phyloP scores from a whole-genome alignment of 495 filamentous ascomycete genomes.

The Annulohypoxylon maeteangense region DNA sequence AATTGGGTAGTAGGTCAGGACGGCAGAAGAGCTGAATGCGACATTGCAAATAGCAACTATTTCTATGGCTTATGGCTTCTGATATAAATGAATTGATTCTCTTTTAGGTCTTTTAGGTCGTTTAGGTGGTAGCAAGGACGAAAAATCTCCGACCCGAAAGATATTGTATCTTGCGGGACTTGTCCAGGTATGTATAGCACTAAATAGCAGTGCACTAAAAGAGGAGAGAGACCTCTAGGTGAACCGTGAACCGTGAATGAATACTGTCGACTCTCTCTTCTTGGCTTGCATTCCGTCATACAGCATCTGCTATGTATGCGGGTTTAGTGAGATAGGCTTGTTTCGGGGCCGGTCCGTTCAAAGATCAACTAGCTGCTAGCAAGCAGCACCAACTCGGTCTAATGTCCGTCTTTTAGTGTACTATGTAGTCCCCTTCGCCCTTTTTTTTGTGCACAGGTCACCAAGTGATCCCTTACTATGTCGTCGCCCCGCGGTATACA shows the following conservation, averaged over 20 bases:
- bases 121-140: slow-evolving; percentile 3
- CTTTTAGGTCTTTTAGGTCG: no score
- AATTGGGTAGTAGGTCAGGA: no score
- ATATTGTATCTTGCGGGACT: slow-evolving; percentile 2
- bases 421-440: background rate
- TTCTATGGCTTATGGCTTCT: background rate
- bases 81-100: no score
- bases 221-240: slow-evolving; percentile 8
- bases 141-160: slow-evolving; percentile 28
- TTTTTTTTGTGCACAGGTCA: slow-evolving; percentile 25
- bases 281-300: slow-evolving; percentile 30
- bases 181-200: background rate
- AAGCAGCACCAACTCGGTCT: slow-evolving; percentile 21
- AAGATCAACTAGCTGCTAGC: slow-evolving; percentile 24
- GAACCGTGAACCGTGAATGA: background rate
- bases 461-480: slow-evolving; percentile 28
- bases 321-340: slow-evolving; percentile 37
- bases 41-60: slow-evolving; percentile 7
- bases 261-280: background rate
- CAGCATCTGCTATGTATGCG: slow-evolving; percentile 9
- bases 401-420: slow-evolving; percentile 26
- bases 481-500: slow-evolving; percentile 20
- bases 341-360: slow-evolving; percentile 28
- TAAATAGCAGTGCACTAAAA: background rate
- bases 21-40: slow-evolving; percentile 4